Conservation (phyloP, 106 monocot species). For the Ottelia alismoides region DNA sequence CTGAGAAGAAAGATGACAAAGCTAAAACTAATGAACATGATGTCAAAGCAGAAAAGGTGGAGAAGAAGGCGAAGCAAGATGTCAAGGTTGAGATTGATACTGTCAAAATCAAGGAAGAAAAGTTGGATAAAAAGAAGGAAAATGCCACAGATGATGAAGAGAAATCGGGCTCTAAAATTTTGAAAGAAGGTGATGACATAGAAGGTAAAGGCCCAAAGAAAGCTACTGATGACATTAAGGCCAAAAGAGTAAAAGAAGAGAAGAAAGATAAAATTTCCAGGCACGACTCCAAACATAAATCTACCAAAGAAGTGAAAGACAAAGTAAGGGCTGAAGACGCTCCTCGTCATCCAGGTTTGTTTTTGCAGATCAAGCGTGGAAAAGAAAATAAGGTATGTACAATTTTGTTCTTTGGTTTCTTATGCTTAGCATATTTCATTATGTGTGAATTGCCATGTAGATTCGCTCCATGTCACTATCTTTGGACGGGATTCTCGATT, state of each 20-base stretch:
- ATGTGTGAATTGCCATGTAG: slow-evolving; percentile 21
- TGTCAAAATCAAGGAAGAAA: slow-evolving; percentile 23
- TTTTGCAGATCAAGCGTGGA: slow-evolving; percentile 36
- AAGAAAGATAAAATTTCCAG: neutral
- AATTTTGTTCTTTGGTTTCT: slow-evolving; percentile 12
- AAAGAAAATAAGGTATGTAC: slow-evolving; percentile 67
- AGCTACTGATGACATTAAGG: slow-evolving; percentile 1
- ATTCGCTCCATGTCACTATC: slow-evolving; percentile 77
- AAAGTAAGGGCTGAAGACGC: slow-evolving; percentile 52
- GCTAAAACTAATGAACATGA: neutral
- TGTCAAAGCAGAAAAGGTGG: no score
- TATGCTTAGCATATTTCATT: slow-evolving; percentile 2
- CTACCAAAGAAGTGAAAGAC: slow-evolving; percentile 39
- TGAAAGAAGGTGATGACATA: slow-evolving; percentile 1
- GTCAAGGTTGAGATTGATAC: slow-evolving; percentile 1
- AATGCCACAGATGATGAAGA: slow-evolving; percentile 14
- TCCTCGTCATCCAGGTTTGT: slow-evolving; percentile 64
- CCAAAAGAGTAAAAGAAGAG: slow-evolving; percentile 4
- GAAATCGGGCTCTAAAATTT: neutral
- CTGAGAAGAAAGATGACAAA: slow-evolving; percentile 16
- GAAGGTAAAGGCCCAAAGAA: slow-evolving; percentile 1
- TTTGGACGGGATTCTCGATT: slow-evolving; percentile 82
- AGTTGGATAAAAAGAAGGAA: neutral
- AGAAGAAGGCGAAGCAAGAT: slow-evolving; percentile 1
- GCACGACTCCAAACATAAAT: slow-evolving; percentile 24